These are phyloP conservation scores for Yamadazyma sp. DNA, from an alignment of 1,139 yeast species.

Conservation along the genomic window DNA sequence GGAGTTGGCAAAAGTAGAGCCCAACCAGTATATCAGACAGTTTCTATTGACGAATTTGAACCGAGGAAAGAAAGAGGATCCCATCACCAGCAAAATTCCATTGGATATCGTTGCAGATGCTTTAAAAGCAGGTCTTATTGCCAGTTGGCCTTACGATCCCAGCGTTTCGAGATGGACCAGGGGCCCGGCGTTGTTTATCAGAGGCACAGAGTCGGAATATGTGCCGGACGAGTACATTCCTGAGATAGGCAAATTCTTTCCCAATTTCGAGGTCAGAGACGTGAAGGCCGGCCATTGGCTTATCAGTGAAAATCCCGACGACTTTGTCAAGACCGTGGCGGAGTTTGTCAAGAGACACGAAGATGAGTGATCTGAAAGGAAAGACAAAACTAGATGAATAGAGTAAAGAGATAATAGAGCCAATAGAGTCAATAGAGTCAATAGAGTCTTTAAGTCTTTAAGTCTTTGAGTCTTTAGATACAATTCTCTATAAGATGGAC, in stretches of 20 bases:
- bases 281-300: slow-evolving; percentile 92
- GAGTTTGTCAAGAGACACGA: slow-evolving; percentile 62
- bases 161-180: slow-evolving; percentile 50
- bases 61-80: slow-evolving; percentile 40
- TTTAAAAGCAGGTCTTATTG: slow-evolving; percentile 60
- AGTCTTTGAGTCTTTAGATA: too few relatives aligned
- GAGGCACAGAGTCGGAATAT: slow-evolving; percentile 77
- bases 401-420: too few relatives aligned
- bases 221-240: slow-evolving; percentile 85
- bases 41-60: slow-evolving; percentile 73
- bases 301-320: slow-evolving; percentile 74
- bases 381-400: too few relatives aligned
- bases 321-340: slow-evolving; percentile 56
- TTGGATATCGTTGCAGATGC: slow-evolving; percentile 64
- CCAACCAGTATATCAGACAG: slow-evolving; percentile 62
- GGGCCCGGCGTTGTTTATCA: slow-evolving; percentile 74
- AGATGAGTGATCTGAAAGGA: slow-evolving; percentile 38
- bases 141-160: slow-evolving; percentile 76
- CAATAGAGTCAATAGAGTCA: too few relatives aligned
- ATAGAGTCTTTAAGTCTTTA: too few relatives aligned
- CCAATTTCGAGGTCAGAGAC: slow-evolving; percentile 71
- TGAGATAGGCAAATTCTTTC: slow-evolving; percentile 75
- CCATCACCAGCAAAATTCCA: slow-evolving; percentile 59
- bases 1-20: slow-evolving; percentile 62
- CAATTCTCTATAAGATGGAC: too few relatives aligned